Evolutionary conservation across 345 rosid genomes (phyloP), one percentile per base, ranked within the genome.

Genomic region (Arabidopsis arenosa): DNA sequence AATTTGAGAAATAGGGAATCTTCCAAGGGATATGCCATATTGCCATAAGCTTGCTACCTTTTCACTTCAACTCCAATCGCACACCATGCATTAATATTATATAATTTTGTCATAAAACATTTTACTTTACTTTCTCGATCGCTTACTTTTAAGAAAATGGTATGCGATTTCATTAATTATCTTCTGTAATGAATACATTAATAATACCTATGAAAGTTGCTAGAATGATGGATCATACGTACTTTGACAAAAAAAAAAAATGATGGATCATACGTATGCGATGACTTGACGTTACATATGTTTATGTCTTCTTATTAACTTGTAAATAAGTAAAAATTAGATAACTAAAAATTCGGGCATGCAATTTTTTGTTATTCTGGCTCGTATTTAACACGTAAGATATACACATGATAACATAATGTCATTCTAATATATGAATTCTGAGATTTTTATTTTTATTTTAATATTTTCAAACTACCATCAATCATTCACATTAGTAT

Each of bases 31-130:
- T 75, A 66, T 75, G 67, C 78, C 44, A 44, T 73, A 33, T 33
- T 74, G 39, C 30, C 65, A 58, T 66, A 47, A 28, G 43, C 60
- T 37, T 66, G 35, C 32, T 28, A 28, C n/a, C 61, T 66, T 75
- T 66, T 75, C 67, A 75, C 73, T 75, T 75, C 61, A 39, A 44
- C 79, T 58, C 67, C 79, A 75, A 66, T 75, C 51, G 43, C 48
- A 58, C 73, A 39, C 51, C 61, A 75, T 15, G 40, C 54, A 28
- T 17, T 49, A 23, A 47, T 58, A 65, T 33, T 30, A 44, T 73
- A 7, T 21, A 9, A 37, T 7, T 7, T 37, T 55, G 58, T 12
- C 78, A 36, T 54, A 43, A 18, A 65, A 35, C 51, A 66, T 28
- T 9, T 75, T 48, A 75, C 18, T 39, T 72, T 61, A 61, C 64